These are phyloP conservation scores for Hanseniaspora clermontiae DNA, from an alignment of 805 yeast genomes.

Conservation along the genomic window DNA sequence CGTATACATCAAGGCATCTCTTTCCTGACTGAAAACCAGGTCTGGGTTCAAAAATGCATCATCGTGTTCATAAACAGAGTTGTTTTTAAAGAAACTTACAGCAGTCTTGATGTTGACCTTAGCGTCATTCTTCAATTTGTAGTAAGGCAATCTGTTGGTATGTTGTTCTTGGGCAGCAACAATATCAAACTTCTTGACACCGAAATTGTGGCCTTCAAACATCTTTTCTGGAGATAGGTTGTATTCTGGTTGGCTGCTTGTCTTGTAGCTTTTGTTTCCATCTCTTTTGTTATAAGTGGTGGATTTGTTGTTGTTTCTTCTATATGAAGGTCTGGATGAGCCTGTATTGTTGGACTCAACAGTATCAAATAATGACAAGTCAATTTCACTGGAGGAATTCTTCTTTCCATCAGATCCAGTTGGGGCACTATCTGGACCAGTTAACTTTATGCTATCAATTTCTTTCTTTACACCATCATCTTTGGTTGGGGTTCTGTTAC, in stretches of 20 bases:
- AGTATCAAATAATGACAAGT: constrained; percentile 8
- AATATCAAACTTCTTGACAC: constrained; percentile 2
- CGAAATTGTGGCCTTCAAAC: constrained; percentile 8
- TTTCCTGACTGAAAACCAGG: not conserved
- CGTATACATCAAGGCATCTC: not conserved
- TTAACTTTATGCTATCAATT: not conserved
- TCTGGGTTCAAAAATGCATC: constrained; percentile 8
- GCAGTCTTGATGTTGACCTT: constrained; percentile 10
- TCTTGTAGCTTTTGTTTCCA: not conserved
- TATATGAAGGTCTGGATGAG: not conserved
- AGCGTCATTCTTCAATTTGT: constrained; percentile 3
- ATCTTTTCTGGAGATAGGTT: not conserved
- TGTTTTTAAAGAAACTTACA: constrained; percentile 3
- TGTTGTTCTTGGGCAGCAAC: not conserved
- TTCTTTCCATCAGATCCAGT: not conserved
- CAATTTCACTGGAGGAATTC: not conserved
- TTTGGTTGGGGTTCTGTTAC: not conserved
- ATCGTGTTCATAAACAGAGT: not conserved
- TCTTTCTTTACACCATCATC: not conserved
- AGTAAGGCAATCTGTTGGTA: constrained; percentile 4
- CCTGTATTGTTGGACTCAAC: not conserved
- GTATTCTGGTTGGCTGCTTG: not conserved
- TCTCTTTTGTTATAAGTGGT: not conserved
- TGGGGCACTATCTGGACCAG: not conserved
- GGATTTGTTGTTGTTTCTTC: not conserved